Evolutionary conservation across 345 rosid species (phyloP).

Genomic region (Clarkia xantiana): DNA sequence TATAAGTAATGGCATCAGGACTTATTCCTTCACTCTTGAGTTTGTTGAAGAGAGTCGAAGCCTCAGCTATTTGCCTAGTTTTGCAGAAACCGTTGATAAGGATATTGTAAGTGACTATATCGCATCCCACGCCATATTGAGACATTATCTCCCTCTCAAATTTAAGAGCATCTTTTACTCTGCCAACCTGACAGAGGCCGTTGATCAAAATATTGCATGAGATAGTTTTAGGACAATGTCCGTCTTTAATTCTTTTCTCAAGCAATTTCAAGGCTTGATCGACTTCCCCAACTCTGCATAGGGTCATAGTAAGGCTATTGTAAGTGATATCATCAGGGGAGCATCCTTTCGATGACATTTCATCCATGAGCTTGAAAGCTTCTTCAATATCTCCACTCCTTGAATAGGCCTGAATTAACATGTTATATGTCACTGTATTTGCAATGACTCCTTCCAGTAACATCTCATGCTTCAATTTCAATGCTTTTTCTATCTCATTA

Average conservation of each 20-base stretch:
- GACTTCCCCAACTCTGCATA: slow-evolving; percentile 50
- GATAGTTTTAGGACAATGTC: slow-evolving; percentile 34
- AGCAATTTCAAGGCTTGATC: slow-evolving; percentile 58
- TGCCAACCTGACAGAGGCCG: slow-evolving; percentile 49
- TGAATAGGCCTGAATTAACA: slow-evolving; percentile 42
- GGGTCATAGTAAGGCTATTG: slow-evolving; percentile 54
- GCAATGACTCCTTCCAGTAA: slow-evolving; percentile 52
- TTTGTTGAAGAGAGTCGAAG: slow-evolving; percentile 44
- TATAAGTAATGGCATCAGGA: slow-evolving; percentile 69
- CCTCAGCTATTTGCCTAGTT: slow-evolving; percentile 41
- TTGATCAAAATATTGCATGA: slow-evolving; percentile 69
- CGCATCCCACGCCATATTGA: slow-evolving; percentile 55
- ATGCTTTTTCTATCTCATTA: slow-evolving; percentile 22
- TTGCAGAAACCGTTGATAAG: slow-evolving; percentile 70
- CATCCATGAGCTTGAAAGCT: slow-evolving; percentile 60
- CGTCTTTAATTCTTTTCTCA: slow-evolving; percentile 64
- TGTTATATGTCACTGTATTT: slow-evolving; percentile 72
- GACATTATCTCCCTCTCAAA: slow-evolving; percentile 54
- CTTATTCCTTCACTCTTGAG: slow-evolving; percentile 50
- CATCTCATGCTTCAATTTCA: no score
- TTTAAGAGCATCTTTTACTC: slow-evolving; percentile 50
- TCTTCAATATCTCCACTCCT: slow-evolving; percentile 48
- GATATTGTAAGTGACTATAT: slow-evolving; percentile 68
- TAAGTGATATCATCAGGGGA: slow-evolving; percentile 60
- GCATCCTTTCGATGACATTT: slow-evolving; percentile 69